Conservation (phyloP, 108 stramenopile genomes). For the Cyclotella cryptica region DNA sequence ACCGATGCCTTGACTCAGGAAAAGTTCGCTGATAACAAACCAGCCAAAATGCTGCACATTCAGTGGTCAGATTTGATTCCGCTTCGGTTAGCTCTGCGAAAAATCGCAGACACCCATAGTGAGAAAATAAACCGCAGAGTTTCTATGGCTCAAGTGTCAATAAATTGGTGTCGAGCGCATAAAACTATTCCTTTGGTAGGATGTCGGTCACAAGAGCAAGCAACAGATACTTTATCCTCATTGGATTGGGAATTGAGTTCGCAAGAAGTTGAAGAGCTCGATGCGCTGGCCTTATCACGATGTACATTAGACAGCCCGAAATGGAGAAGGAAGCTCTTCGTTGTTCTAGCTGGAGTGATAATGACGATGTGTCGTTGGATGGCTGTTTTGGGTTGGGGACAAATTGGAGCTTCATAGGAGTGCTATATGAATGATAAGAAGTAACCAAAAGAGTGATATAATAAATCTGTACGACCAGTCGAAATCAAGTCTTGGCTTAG, state of each 20-base stretch:
- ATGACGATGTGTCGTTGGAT: conserved; percentile 39
- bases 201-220: conserved; percentile 63
- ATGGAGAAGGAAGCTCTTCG: conserved; percentile 62
- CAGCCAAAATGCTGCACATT: conserved; percentile 72
- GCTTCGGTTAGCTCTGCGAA: conserved; percentile 52
- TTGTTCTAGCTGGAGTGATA: conserved; percentile 54
- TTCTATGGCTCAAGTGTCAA: conserved; percentile 79
- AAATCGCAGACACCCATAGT: conserved; percentile 46
- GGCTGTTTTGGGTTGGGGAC: conserved; percentile 14
- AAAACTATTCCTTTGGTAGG: conserved; percentile 74
- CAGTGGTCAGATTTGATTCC: conserved; percentile 54
- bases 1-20: conserved; percentile 64
- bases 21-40: conserved; percentile 58
- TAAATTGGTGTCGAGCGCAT: conserved; percentile 78
- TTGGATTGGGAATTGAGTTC: conserved; percentile 55
- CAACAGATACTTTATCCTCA: conserved; percentile 59
- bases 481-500: too few species aligned
- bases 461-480: too few species aligned
- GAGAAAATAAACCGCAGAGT: conserved; percentile 22
- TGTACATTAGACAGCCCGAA: conserved; percentile 59
- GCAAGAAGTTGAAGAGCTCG: conserved; percentile 60
- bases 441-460: too few species aligned
- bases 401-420: not conserved
- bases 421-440: too few species aligned
- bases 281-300: conserved; percentile 53